Evolutionary conservation across 2,329 filamentous ascomycete genomes (phyloP).

Genomic region (Cladosporium sphaerospermum): DNA sequence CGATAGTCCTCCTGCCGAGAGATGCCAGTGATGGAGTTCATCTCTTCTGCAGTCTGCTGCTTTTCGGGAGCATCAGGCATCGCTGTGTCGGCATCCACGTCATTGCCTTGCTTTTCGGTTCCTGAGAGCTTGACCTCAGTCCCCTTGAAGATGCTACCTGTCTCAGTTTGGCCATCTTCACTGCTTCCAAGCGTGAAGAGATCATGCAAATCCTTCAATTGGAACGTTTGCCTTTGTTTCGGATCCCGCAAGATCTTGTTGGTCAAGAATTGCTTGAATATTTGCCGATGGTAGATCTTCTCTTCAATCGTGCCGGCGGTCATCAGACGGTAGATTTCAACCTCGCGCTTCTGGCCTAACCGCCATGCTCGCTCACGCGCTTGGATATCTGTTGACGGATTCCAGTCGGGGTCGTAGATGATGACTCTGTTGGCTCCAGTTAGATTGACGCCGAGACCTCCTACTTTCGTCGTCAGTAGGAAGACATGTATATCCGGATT

Average conservation of each 20-base stretch:
- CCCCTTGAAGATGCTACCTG: constrained; percentile 79
- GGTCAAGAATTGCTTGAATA: constrained; percentile 96
- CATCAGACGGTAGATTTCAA: constrained; percentile 97
- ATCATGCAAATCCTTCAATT: constrained; percentile 83
- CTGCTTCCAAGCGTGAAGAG: constrained; percentile 73
- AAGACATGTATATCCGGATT: constrained; percentile 77
- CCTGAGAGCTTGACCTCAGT: constrained; percentile 63
- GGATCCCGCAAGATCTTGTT: constrained; percentile 95
- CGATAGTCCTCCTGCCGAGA: constrained; percentile 40
- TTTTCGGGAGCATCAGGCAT: constrained; percentile 24
- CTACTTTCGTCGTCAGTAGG: constrained; percentile 89
- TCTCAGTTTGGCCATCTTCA: constrained; percentile 66
- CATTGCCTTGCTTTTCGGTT: constrained; percentile 17
- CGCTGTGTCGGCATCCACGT: constrained; percentile 23
- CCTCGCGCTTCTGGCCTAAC: constrained; percentile 86
- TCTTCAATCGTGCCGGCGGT: constrained; percentile 97
- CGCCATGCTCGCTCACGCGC: constrained; percentile 94
- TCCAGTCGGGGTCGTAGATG: constrained; percentile 98
- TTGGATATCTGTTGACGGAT: constrained; percentile 92
- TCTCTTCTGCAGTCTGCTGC: constrained; percentile 11
- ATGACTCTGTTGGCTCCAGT: constrained; percentile 94
- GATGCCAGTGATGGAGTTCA: constrained; percentile 26
- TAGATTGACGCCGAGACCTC: constrained; percentile 86
- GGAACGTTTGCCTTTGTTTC: constrained; percentile 86
- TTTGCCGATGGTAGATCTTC: constrained; percentile 97